phyloP scores from a whole-genome alignment of 768 basidiomycete species.

The Russula olivacea region DNA sequence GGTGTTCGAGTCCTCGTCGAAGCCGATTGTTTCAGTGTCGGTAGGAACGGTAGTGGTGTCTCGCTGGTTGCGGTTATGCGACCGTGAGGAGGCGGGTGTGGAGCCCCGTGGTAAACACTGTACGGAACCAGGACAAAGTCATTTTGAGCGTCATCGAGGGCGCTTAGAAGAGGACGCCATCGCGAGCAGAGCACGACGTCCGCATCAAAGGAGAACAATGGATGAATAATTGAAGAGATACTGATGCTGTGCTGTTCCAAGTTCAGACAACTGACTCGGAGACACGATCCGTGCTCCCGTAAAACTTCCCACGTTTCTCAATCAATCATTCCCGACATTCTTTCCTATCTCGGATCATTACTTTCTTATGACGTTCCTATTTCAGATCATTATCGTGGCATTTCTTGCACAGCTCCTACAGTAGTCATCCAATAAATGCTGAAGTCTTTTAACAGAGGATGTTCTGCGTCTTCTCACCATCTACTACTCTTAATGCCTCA shows the following conservation, averaged over 20 bases:
- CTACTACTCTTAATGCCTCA: too few species aligned
- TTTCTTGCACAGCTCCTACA: too few species aligned
- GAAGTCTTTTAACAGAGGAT: too few species aligned
- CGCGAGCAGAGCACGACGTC: slow-evolving; percentile 49
- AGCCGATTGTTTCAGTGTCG: slow-evolving; percentile 38
- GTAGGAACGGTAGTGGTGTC: not conserved
- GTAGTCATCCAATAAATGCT: too few species aligned
- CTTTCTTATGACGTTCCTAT: too few species aligned
- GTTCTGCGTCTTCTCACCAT: too few species aligned
- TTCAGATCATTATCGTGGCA: too few species aligned
- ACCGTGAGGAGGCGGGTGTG: not conserved
- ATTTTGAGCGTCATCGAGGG: slow-evolving; percentile 56
- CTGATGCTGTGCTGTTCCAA: not conserved
- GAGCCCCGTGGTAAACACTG: slow-evolving; percentile 48
- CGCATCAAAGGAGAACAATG: slow-evolving; percentile 49
- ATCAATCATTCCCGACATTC: too few species aligned
- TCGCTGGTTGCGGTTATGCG: not conserved
- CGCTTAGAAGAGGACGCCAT: slow-evolving; percentile 48
- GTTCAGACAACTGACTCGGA: too few species aligned
- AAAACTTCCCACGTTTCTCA: not conserved
- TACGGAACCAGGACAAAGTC: slow-evolving; percentile 58
- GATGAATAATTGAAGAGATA: too few species aligned
- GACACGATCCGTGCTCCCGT: not conserved
- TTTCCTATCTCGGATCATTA: too few species aligned
- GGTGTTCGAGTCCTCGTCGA: slow-evolving; percentile 51